phyloP scores from a whole-genome alignment of 805 yeast genomes.

The Nematodospora valgi region DNA sequence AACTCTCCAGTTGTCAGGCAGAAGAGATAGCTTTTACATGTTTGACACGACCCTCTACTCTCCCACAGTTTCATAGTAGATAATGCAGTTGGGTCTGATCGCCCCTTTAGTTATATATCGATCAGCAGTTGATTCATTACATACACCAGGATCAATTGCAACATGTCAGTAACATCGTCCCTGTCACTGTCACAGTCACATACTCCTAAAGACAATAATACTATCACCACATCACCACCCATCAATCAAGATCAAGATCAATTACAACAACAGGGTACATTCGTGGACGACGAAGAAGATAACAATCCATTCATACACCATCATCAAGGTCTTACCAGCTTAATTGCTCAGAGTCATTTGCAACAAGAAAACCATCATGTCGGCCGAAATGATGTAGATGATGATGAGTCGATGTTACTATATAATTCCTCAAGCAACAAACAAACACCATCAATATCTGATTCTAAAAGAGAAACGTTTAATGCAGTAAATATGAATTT shows the following conservation, averaged over 20 bases:
- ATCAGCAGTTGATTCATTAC: too few species aligned
- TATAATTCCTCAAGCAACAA: conserved; percentile 18
- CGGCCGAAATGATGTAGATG: conserved; percentile 14
- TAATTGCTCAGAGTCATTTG: conserved; percentile 12
- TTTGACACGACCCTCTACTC: too few species aligned
- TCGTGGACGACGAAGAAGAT: conserved; percentile 28
- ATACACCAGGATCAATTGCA: too few species aligned
- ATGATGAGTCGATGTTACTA: conserved; percentile 28
- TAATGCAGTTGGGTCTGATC: too few species aligned
- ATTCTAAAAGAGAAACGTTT: conserved; percentile 12
- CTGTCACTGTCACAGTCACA: too few species aligned
- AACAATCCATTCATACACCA: conserved; percentile 28
- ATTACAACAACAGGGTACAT: background rate
- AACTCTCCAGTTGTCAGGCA: too few species aligned
- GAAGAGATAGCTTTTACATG: too few species aligned
- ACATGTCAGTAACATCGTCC: too few species aligned
- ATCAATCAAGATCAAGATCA: background rate
- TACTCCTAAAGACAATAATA: too few species aligned
- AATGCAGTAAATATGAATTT: conserved; percentile 29
- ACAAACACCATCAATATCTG: conserved; percentile 5
- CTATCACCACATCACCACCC: conserved; percentile 1
- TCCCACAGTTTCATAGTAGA: too few species aligned
- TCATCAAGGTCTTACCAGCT: conserved; percentile 23
- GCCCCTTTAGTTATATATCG: too few species aligned
- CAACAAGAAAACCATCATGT: background rate